Evolutionary conservation across 352 stramenopile species (phyloP), one percentile per base, ranked within the genome.

Genomic region (Phytopythium mirpurense): DNA sequence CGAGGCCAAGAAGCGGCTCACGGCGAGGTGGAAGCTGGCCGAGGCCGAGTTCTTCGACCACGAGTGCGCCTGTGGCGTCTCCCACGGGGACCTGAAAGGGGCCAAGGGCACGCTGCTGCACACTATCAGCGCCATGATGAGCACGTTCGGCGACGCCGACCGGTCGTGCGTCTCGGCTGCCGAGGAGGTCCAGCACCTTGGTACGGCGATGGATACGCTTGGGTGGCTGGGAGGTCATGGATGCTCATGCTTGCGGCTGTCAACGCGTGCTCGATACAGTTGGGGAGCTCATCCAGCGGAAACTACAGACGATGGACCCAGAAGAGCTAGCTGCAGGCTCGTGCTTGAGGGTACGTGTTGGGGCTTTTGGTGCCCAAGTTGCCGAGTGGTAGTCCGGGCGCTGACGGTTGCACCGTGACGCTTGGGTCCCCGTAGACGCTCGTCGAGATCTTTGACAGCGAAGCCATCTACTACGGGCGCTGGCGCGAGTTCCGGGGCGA

Each of bases 61-160:
- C 14, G 46, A 64, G 11, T 92, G 83, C 53, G 68, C 59, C 1
- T 94, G 83, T 49, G 78, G 79, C 2, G 52, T 64, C 24, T 78
- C 68, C 26, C 83, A 92, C 59, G 60, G 75, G 0, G 37, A 55
- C 14, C 53, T 54, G 6, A 51, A 26, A 24, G 67, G 72, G 24
- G 76, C 71, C 31, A 81, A 68, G 38, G 66, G 71, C 18, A 48
- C 78, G 47, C 59, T 90, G 18, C 41, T 86, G 47, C 65, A 70
- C 36, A 88, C 80, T 7, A 83, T 94, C 48, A 78, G 73, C 24
- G 67, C 77, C 10, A 93, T 93, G 79, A 90, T 94, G 75, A 88
- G 71, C 53, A 92, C 81, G 15, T 94, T 92, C 59, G 83, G 83
- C 5, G 83, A 94, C 49, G 63, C 51, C 18, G 70, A 68, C 11